Base-by-base conservation (phyloP, 768 basidiomycete genomes). In the Psilocybe azurescens region DNA sequence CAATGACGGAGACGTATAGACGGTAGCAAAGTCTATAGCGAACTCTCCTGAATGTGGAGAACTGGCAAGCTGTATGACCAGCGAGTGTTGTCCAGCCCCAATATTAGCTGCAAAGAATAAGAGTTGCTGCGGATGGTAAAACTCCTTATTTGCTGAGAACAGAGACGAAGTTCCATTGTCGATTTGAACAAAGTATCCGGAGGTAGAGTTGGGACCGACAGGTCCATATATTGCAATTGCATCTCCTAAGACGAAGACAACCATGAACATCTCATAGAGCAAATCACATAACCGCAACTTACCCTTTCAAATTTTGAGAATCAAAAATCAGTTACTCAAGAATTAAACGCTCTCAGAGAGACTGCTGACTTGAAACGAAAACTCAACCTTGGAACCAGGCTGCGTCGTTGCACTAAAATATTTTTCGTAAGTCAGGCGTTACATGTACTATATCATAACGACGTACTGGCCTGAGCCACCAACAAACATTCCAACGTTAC, bases 191-290 rank as follows among this genome's bases (percentile, higher is more conserved):
- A 62, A 54, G 36, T 58, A 69, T 32, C 28, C 28, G 3, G 56
- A 41, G 16, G 64, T 54, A 20, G 32, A 32, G 32, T 41, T 52
- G 14, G 66, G 66, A 10, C 68, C 68, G 1, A 78, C 73, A 13
- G 81, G 73, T n/a, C 83, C 80, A 58, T 78, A 82, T 44, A 84
- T 53, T 0, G 77, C 78, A n/a, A 85, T 75, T 11, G 76, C 79
- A 60, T 79, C 78, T 47, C 81, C 83, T 79, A 59, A 29, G 8
- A 3, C 24, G 33, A 11, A 64, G 64, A 68, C 55, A 69, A 29
- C 46, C 53, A 36, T 24, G 24, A n/a, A 47, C 10, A 49, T 36
- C 16, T 30, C 16, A 4, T 51, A 29, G 10, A 36, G 41, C 18
- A 18, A 38, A 38, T 29, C 24, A 33, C 41, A 41, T 20, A 10